Evolutionary conservation across 768 basidiomycete genomes (phyloP), one percentile per base, ranked within the genome.

Genomic region (Xanthoconium purpureum): DNA sequence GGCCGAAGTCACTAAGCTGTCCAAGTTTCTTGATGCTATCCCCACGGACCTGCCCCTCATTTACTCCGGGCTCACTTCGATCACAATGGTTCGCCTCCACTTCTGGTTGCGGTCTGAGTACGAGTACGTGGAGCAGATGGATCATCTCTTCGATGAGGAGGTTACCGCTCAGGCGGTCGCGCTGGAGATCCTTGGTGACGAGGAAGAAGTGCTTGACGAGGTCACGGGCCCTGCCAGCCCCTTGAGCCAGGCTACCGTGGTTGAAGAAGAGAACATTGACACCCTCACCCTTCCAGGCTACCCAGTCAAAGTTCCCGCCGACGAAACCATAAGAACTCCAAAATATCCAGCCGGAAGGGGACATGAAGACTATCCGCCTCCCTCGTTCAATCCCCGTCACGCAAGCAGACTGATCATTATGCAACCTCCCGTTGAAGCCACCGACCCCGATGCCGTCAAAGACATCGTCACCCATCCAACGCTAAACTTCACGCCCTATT

Each of bases 71-170:
- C 67, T 74, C 40, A 67, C 62, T 43, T 64, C 70, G 24, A 64
- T 63, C 53, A 68, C 64, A 13, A 69, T 71, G 55, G 61, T 68
- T 15, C 60, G 63, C 30, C 57, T 74, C n/a, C 62, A 68, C 55
- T 63, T 66, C 54, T 71, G 72, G 72, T 62, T 73, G 52, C 71
- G 65, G 62, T 71, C 70, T 15, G 66, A 68, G 39, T 64, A 67
- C 20, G 72, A 72, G 51, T 72, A 71, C 51, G 47, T 56, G 39
- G 68, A 64, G 43, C 64, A 60, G 55, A 55, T 69, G 60, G 51
- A 56, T 40, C 62, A 64, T 47, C 63, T 73, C n/a, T 65, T 73
- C 42, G 66, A 70, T 17, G 70, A 67, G 35, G 63, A 70, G 14
- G 51, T 66, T 38, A 69, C 72, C 36, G 61, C 71, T 47, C 55